Evolutionary conservation across 352 stramenopile genomes (phyloP), one percentile per base, ranked within the genome.

Genomic region (Pythium brachiatum): DNA sequence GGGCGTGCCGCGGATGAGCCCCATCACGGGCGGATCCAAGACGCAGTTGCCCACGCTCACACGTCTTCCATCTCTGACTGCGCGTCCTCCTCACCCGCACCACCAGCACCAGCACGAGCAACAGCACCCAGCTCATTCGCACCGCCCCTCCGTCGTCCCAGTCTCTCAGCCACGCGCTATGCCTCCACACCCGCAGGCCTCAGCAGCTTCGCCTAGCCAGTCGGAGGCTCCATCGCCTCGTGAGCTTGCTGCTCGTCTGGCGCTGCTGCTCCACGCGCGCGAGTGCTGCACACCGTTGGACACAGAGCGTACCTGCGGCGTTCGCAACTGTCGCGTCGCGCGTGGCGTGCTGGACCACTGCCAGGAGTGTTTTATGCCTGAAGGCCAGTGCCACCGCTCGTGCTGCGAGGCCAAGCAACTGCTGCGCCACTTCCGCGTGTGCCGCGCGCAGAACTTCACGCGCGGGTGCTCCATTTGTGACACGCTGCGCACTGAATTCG

Each of bases 341-440:
- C 72, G 75, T 23, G 75, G 75, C 57, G 72, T 83, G 53, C 70
- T 83, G 25, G 75, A 83, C 56, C 75, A 83, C 54, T 83, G 75
- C 66, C 75, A 83, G 43, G 75, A 83, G 64, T 83, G 72, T 48
- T 80, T 80, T 43, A 60, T 75, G 32, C 16, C 53, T 5, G 69
- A 74, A 27, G 75, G 69, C 41, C 16, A 69, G 26, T 83, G 75
- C 65, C 75, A 83, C 69, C 50, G 68, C 9, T 83, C 72, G 11
- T 83, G 75, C 55, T 67, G 66, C 25, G 70, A 83, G 53, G 72
- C 75, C 36, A 83, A 83, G 67, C 66, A 70, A 15, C 61, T 83
- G 52, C 62, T 83, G 58, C 75, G 75, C 53, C 74, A 82, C 64
- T 82, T 79, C 46, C 74, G 74, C 46, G 56, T 78, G 18, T 82